Conservation (phyloP, 176 grass and related monocot species). For the Lolium rigidum region DNA sequence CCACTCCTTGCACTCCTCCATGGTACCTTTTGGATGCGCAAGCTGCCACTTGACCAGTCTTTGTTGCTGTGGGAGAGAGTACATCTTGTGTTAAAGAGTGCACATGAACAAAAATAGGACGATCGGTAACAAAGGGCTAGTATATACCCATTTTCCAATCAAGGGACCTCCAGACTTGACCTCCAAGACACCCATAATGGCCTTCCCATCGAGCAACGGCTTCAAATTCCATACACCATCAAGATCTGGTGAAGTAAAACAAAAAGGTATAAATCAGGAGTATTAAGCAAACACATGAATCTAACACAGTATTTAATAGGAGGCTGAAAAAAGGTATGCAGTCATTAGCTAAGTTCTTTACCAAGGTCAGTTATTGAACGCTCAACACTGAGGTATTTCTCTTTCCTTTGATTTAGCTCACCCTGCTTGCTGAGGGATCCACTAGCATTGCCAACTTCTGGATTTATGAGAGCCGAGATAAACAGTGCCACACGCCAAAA, state of each 20-base stretch:
- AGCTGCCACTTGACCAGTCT: slow-evolving; percentile 89
- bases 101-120: neutral
- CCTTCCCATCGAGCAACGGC: slow-evolving; percentile 83
- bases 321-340: neutral
- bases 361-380: slow-evolving; percentile 67
- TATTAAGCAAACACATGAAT: neutral
- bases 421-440: slow-evolving; percentile 43
- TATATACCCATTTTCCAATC: slow-evolving; percentile 82
- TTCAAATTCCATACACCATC: slow-evolving; percentile 83
- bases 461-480: slow-evolving; percentile 55
- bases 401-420: slow-evolving; percentile 53
- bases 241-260: slow-evolving; percentile 54
- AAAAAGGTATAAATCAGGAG: neutral
- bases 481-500: slow-evolving; percentile 85
- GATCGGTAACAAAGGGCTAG: neutral
- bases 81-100: neutral
- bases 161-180: slow-evolving; percentile 85
- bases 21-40: slow-evolving; percentile 68
- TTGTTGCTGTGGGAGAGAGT: slow-evolving; percentile 67
- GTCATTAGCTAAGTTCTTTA: slow-evolving; percentile 36
- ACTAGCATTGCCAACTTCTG: slow-evolving; percentile 34
- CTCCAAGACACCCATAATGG: slow-evolving; percentile 84
- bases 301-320: neutral
- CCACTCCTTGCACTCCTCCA: slow-evolving; percentile 85
- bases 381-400: slow-evolving; percentile 59